Evolutionary conservation across 805 yeast genomes (phyloP), one percentile per base, ranked within the genome.

Genomic region (Yarrowia sp.): DNA sequence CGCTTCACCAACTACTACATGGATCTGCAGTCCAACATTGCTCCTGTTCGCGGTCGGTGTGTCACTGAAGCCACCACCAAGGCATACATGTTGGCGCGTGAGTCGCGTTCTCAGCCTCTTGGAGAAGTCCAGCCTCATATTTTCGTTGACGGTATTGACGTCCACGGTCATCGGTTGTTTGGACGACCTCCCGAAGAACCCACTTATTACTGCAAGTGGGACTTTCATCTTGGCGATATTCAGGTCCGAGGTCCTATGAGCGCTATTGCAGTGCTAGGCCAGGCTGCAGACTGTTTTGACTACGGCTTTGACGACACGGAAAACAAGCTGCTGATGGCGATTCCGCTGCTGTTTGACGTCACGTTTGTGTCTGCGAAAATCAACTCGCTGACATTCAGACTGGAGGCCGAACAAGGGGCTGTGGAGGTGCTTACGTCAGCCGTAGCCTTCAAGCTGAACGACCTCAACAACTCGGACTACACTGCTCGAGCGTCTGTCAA

Each of bases 161-260:
- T 90, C 24, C 96, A 90, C 74, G 96, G 97, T 0, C 97, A 93
- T 74, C 80, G 98, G 71, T 85, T 92, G 86, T 91, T 91, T 78
- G 99, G 99, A 0, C 73, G 91, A 2, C 97, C 97, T 0, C 98
- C 98, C 0, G 78, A 80, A 8, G 96, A 90, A 72, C 91, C 93
- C 0, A 90, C 98, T 0, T 95, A 90, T 72, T 85, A 83, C 68
- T 92, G 97, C 71, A 87, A 89, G 66, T 95, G 99, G 99, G 92
- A 88, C 66, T 84, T 95, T 69, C 83, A 82, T 28, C 72, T 88
- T 0, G 96, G 92, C 10, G 78, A 77, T 4, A 76, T 92, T 4
- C 65, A 69, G 0, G 74, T 90, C 12, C 81, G 84, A 65, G 82
- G 89, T 1, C 76, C 80, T 10, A 67, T 59, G 19, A 67, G 66